Conservation (phyloP, 2,329 filamentous ascomycete genomes). For the Beauveria sp. region DNA sequence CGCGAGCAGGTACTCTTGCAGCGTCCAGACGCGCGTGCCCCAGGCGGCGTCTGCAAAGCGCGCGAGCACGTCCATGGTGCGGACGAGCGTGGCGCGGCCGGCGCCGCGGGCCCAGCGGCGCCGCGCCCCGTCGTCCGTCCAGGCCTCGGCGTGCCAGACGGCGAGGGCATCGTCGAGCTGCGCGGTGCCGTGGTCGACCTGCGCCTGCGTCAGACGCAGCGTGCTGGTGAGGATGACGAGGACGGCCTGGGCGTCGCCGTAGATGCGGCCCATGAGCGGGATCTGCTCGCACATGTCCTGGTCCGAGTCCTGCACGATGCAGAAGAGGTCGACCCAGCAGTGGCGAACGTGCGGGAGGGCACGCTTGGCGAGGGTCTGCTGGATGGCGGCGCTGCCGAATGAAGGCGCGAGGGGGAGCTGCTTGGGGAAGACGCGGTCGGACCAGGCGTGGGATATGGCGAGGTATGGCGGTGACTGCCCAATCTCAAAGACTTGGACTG, state of each 20-base stretch:
- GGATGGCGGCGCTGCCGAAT: neutral
- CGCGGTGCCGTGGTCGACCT: neutral
- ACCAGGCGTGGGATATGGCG: slow-evolving; percentile 1
- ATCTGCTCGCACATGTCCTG: slow-evolving; percentile 3
- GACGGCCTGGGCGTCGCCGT: neutral
- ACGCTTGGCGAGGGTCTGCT: neutral
- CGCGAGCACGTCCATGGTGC: neutral
- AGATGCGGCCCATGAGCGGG: slow-evolving; percentile 2
- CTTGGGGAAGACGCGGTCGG: neutral
- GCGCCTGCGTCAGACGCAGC: neutral
- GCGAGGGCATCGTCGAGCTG: neutral
- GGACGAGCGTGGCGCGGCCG: neutral
- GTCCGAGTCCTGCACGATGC: slow-evolving; percentile 3
- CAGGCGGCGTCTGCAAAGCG: neutral
- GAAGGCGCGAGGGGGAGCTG: neutral
- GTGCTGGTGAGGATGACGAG: neutral
- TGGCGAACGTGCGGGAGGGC: neutral
- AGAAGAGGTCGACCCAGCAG: slow-evolving; percentile 6
- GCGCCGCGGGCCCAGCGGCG: neutral
- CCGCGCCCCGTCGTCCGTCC: neutral
- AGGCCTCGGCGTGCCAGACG: neutral
- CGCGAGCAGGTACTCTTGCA: slow-evolving; percentile 1
- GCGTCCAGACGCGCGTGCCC: slow-evolving; percentile 4
- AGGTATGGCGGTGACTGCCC: neutral
- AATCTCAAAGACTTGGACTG: neutral